These are phyloP conservation scores for Boechera retrofracta DNA, from an alignment of 345 rosid species.

Conservation along the genomic window DNA sequence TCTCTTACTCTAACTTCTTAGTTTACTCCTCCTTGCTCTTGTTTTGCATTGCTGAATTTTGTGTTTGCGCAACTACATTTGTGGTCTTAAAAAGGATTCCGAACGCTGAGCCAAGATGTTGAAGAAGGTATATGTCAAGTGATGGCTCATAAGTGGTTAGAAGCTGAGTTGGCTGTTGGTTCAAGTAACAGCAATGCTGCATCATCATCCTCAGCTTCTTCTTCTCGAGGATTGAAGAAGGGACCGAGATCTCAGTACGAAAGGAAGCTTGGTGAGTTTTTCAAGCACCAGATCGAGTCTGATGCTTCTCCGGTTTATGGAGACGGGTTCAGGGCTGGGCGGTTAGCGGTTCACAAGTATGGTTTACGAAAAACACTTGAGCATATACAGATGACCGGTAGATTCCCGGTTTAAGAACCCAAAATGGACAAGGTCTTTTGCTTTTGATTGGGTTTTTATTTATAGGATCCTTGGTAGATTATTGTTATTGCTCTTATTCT, in stretches of 20 bases:
- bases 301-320: constrained; percentile 91
- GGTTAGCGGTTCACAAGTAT: constrained; percentile 66
- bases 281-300: constrained; percentile 85
- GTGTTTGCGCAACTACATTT: constrained; percentile 15
- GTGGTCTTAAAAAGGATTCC: constrained; percentile 62
- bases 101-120: constrained; percentile 77
- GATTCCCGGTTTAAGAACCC: constrained; percentile 64
- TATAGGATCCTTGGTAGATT: constrained; percentile 42
- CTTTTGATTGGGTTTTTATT: constrained; percentile 23
- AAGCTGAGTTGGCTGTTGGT: constrained; percentile 57
- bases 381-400: constrained; percentile 80
- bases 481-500: constrained; percentile 26
- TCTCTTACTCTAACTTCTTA: background rate
- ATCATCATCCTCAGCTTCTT: constrained; percentile 60
- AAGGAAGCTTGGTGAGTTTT: constrained; percentile 88
- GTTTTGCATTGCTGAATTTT: constrained; percentile 19
- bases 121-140: constrained; percentile 99
- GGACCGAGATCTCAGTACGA: constrained; percentile 72
- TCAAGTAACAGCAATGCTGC: constrained; percentile 45
- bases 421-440: constrained; percentile 6
- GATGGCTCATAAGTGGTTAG: constrained; percentile 93
- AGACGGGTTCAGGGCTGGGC: constrained; percentile 84
- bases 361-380: constrained; percentile 79
- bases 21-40: constrained; percentile 1
- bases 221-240: constrained; percentile 50